Percentiles rank a stretch among this genome's conserved stretches.
Conservation (phyloP, 768 basidiomycete genomes). For the Mycena vitilis region DNA sequence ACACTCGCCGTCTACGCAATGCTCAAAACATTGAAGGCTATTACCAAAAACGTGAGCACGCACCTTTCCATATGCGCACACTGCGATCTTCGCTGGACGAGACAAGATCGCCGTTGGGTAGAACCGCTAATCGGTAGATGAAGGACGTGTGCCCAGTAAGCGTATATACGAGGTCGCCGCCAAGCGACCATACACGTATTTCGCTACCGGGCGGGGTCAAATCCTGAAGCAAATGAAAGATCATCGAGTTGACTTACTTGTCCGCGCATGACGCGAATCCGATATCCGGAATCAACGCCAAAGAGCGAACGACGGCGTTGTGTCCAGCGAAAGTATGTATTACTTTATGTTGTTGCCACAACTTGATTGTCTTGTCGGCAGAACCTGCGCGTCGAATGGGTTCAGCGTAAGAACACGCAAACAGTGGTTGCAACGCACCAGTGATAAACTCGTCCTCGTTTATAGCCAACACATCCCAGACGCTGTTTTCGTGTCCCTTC, state of each 20-base stretch:
- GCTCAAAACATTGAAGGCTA: constrained; percentile 8
- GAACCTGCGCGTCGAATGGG: constrained; percentile 65
- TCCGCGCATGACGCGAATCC: constrained; percentile 97
- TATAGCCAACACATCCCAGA: constrained; percentile 91
- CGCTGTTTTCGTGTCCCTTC: constrained; percentile 88
- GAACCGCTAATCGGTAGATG: constrained; percentile 88
- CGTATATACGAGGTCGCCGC: constrained; percentile 79
- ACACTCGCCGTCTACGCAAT: constrained; percentile 80
- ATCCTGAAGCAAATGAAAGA: constrained; percentile 11
- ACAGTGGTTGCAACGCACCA: constrained; percentile 58
- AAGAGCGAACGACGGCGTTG: constrained; percentile 89
- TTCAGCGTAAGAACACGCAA: constrained; percentile 1
- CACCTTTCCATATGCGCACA: constrained; percentile 91
- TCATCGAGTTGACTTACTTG: constrained; percentile 71
- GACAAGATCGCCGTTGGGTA: constrained; percentile 85
- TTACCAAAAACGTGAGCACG: constrained; percentile 37
- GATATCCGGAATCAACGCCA: constrained; percentile 83
- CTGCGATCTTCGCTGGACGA: constrained; percentile 96
- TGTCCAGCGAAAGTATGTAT: constrained; percentile 87
- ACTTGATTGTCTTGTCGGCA: constrained; percentile 93
- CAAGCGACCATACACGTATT: constrained; percentile 92
- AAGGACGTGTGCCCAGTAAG: constrained; percentile 97
- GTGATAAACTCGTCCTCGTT: constrained; percentile 84
- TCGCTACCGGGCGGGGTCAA: constrained; percentile 62
- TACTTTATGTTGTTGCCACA: constrained; percentile 84